phyloP scores from a whole-genome alignment of 495 filamentous ascomycete species.

The Entonaema liquescens region DNA sequence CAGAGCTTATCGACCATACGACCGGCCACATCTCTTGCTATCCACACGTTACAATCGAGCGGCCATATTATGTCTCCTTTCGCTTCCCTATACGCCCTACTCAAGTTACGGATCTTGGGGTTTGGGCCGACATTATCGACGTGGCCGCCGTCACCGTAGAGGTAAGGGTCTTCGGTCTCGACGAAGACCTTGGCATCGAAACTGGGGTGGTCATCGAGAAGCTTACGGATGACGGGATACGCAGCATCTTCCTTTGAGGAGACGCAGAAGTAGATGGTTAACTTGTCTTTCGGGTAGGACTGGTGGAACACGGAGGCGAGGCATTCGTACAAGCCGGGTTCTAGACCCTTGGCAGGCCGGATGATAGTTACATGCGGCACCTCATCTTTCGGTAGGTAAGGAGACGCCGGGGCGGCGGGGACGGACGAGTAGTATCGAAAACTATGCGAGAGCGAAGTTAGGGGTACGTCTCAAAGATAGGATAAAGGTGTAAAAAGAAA shows the following conservation, averaged over 20 bases:
- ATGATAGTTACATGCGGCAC: constrained; percentile 91
- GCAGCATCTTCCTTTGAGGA: constrained; percentile 80
- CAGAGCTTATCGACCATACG: constrained; percentile 88
- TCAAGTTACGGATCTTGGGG: constrained; percentile 98
- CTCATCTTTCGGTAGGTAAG: constrained; percentile 53
- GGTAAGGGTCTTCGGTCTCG: constrained; percentile 86
- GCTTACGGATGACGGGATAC: constrained; percentile 72
- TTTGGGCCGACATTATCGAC: constrained; percentile 83
- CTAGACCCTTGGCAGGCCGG: constrained; percentile 91
- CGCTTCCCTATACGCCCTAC: constrained; percentile 91
- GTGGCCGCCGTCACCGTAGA: constrained; percentile 62
- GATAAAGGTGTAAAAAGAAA: not conserved
- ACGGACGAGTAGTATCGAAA: constrained; percentile 59
- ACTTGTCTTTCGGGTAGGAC: constrained; percentile 76
- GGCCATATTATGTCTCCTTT: constrained; percentile 94
- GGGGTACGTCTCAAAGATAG: not conserved
- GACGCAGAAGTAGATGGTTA: constrained; percentile 87
- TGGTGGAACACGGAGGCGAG: constrained; percentile 90
- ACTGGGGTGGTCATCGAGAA: constrained; percentile 75
- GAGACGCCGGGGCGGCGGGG: constrained; percentile 54
- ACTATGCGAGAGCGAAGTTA: constrained; percentile 43
- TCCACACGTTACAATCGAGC: constrained; percentile 96
- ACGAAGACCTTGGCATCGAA: constrained; percentile 78
- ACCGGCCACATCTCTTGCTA: constrained; percentile 77
- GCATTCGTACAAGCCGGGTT: constrained; percentile 89